Evolutionary conservation across 495 filamentous ascomycete genomes (phyloP).

Genomic region (Ramalina intermedia): DNA sequence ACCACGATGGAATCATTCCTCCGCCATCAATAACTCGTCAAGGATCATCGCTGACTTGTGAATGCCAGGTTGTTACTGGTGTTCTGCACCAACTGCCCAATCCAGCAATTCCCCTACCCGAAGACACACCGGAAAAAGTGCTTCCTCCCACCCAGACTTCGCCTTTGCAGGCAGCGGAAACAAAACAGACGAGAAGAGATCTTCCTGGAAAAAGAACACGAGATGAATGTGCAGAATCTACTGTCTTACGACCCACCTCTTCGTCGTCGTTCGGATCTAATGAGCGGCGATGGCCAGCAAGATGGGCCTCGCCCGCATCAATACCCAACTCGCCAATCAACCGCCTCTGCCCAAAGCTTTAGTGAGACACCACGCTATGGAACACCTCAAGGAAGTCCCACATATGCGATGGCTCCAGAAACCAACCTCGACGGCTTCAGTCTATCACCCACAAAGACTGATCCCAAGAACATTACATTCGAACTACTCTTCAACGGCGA

Average conservation of each 20-base stretch:
- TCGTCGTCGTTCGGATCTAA: conserved; percentile 7
- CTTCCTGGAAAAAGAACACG: not conserved
- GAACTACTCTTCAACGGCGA: conserved; percentile 64
- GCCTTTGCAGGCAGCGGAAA: no score
- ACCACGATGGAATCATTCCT: no score
- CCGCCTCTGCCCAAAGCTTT: conserved; percentile 20
- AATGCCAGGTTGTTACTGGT: no score
- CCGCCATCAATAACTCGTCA: no score
- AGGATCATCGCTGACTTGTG: no score
- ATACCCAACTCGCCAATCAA: conserved; percentile 23
- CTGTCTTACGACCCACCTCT: conserved; percentile 21
- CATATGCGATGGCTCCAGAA: conserved; percentile 1
- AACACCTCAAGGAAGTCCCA: conserved; percentile 11
- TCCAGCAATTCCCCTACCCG: no score
- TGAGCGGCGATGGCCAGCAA: conserved; percentile 28
- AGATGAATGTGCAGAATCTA: conserved; percentile 31
- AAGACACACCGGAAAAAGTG: no score
- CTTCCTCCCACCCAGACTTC: no score
- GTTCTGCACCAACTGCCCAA: no score
- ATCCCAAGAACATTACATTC: conserved; percentile 73
- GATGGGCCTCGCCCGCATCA: conserved; percentile 29
- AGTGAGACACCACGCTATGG: conserved; percentile 4
- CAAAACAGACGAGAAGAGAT: no score
- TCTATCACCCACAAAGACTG: conserved; percentile 36
- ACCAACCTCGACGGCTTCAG: conserved; percentile 23